Base-by-base conservation (phyloP, 2,329 filamentous ascomycete genomes). In the Penicillium expansum region DNA sequence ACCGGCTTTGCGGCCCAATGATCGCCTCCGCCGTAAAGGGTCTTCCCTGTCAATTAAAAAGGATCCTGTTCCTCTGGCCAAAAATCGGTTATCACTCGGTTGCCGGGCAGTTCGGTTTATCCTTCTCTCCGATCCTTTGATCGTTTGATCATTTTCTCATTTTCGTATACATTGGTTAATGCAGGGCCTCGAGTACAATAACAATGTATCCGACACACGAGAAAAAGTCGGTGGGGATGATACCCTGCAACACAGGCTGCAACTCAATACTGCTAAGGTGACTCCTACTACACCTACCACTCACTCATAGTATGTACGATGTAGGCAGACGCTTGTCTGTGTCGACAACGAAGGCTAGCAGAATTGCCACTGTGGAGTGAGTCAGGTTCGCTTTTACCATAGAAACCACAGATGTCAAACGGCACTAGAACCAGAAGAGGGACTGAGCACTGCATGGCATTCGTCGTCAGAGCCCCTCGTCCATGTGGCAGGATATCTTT, bases 1-100 rank as follows among this genome's bases (percentile, higher is more conserved):
- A 63, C 48, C 38, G 38, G 45, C 35, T 50, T 66, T 63, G 63
- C 62, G 62, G 64, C 64, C 64, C 64, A 64, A 66, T 62, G 52
- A 52, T 60, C 57, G 57, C 61, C 61, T 60, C 62, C 63, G 52
- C 56, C 30, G 42, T 30, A 22, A 52, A 37, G 56, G 48, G 45
- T 47, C 48, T 52, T 48, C 54, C 48, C 29, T 57, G 53, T 45
- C 43, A 33, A 41, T 45, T 27, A 18, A 45, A 43, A 53, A 43
- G 22, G 38, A 18, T 18, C 37, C 13, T 8, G n/a, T 55, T 42
- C 45, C 14, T 51, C 30, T 22, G 24, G 16, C 18, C 16, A 18
- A 52, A 33, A 29, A 20, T 52, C 48, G 41, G 48, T 27, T 54
- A 33, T 52, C 16, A 2, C 29, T 48, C 49, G 39, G 18, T 48